phyloP scores from a whole-genome alignment of 2,329 filamentous ascomycete species.

The Xylogone sp. region DNA sequence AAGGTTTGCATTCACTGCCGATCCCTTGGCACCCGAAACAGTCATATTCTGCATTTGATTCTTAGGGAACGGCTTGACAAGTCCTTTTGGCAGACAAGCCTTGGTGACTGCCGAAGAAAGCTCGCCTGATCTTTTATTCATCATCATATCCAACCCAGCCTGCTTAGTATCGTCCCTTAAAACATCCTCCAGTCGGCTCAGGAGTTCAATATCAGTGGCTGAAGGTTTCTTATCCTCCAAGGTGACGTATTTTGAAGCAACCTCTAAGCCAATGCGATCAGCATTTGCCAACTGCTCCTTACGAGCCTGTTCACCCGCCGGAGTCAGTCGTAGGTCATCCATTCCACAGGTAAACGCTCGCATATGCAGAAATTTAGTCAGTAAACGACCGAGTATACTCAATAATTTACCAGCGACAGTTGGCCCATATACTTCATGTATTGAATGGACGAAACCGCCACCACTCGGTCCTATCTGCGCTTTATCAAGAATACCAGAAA shows the following conservation, averaged over 20 bases:
- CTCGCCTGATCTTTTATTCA: constrained; percentile 64
- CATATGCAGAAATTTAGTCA: constrained; percentile 90
- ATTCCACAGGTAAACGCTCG: constrained; percentile 96
- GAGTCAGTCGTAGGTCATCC: constrained; percentile 86
- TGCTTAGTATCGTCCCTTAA: constrained; percentile 89
- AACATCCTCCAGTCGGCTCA: constrained; percentile 80
- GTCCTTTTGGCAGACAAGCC: constrained; percentile 73
- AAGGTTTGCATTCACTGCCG: constrained; percentile 87
- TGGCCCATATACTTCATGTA: constrained; percentile 92
- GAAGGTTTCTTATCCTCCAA: constrained; percentile 61
- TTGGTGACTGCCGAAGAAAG: constrained; percentile 78
- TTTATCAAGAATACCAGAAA: constrained; percentile 92
- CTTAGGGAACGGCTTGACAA: constrained; percentile 88
- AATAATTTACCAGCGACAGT: constrained; percentile 81
- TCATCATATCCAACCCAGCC: constrained; percentile 81
- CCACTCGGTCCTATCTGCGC: constrained; percentile 85
- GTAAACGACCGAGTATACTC: constrained; percentile 80
- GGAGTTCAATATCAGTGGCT: constrained; percentile 66
- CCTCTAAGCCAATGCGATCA: constrained; percentile 66
- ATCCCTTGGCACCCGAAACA: constrained; percentile 91
- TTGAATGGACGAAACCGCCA: constrained; percentile 84
- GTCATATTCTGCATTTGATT: constrained; percentile 99
- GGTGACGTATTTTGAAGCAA: constrained; percentile 86
- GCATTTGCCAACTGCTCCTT: constrained; percentile 66
- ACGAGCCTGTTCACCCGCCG: constrained; percentile 69